phyloP scores from a whole-genome alignment of 179 eudicot species.

The Beta corolliflora region DNA sequence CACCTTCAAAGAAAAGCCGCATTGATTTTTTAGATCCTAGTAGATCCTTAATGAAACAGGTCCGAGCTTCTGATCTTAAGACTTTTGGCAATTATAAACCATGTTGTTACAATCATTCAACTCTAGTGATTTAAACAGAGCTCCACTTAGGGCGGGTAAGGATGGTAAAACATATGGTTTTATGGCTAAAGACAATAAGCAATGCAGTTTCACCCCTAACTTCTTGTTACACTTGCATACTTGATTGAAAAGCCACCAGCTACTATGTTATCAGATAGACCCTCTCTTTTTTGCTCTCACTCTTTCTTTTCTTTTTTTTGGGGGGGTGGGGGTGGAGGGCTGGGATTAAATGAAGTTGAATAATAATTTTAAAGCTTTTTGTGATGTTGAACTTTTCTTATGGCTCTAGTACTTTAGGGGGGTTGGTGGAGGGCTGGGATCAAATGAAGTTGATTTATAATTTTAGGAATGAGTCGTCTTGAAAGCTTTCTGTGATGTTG shows the following conservation, averaged over 20 bases:
- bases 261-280: neutral
- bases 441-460: no score
- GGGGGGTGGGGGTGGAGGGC: no score
- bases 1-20: slow-evolving; percentile 59
- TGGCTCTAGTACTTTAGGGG: no score
- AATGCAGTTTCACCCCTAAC: neutral
- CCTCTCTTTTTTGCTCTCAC: no score
- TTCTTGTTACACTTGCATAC: neutral
- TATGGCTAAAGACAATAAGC: neutral
- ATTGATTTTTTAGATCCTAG: slow-evolving; percentile 49
- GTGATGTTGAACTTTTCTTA: no score
- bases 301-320: no score
- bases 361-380: no score
- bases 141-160: neutral
- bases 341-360: no score
- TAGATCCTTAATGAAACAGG: slow-evolving; percentile 81
- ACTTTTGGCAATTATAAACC: neutral
- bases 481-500: no score
- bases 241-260: neutral
- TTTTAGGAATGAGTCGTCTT: no score
- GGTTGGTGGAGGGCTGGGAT: no score
- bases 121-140: neutral
- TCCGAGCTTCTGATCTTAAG: slow-evolving; percentile 16
- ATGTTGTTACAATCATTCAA: neutral
- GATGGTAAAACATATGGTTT: neutral